phyloP scores from a whole-genome alignment of 108 stramenopile species.

The Cyclostephanos tholiformis region DNA sequence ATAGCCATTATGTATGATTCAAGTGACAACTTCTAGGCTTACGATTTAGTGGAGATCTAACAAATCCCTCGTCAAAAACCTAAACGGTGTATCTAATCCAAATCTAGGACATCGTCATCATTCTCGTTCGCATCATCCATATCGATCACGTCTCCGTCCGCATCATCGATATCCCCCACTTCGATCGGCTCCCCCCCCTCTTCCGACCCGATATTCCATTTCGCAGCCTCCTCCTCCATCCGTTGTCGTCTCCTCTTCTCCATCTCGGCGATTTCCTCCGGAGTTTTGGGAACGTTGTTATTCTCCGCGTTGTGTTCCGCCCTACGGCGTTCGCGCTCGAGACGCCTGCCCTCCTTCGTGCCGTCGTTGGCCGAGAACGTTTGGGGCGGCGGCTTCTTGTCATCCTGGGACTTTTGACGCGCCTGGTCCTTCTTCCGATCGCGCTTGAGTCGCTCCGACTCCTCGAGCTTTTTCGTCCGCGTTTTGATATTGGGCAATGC shows the following conservation, averaged over 20 bases:
- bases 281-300: conserved; percentile 74
- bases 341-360: conserved; percentile 66
- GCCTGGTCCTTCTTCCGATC: conserved; percentile 66
- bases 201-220: conserved; percentile 81
- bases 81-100: conserved; percentile 51
- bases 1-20: neutral
- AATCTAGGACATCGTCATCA: conserved; percentile 78
- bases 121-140: conserved; percentile 46
- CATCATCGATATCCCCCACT: conserved; percentile 31
- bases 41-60: neutral
- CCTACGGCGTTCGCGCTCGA: conserved; percentile 83
- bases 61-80: neutral
- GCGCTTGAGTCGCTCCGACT: conserved; percentile 72
- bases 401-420: conserved; percentile 45
- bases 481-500: conserved; percentile 80
- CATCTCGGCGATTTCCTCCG: conserved; percentile 86
- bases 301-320: conserved; percentile 70
- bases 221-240: conserved; percentile 83
- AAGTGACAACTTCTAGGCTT: neutral
- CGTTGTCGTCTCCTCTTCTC: conserved; percentile 73
- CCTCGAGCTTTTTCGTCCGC: conserved; percentile 81
- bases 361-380: conserved; percentile 72
- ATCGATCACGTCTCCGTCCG: conserved; percentile 34
- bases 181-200: conserved; percentile 53
- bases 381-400: conserved; percentile 38